Conservation (phyloP, 805 yeast genomes). For the Saccharomycopsis fibuligera region DNA sequence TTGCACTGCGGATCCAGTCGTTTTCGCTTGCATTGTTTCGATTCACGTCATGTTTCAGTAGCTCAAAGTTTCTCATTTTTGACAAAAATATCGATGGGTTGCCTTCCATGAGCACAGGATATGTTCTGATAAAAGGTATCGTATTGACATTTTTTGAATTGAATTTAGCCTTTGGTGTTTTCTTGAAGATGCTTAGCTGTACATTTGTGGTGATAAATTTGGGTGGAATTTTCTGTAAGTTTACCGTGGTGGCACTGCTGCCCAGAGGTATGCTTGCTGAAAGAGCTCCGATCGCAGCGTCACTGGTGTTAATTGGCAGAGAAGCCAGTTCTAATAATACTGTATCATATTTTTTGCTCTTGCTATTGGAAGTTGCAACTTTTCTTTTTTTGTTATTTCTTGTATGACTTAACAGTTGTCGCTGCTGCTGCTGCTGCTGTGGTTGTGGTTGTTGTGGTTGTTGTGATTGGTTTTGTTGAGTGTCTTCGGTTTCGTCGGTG, state of each 20-base stretch:
- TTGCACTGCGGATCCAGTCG: not conserved
- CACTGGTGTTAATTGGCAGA: too few species aligned
- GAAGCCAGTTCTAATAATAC: not conserved
- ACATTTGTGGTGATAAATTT: too few species aligned
- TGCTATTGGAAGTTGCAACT: not conserved
- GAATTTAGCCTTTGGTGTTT: too few species aligned
- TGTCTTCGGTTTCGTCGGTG: too few species aligned
- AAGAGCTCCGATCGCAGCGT: not conserved
- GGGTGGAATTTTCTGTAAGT: not conserved
- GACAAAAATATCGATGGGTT: not conserved
- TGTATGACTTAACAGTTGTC: not conserved
- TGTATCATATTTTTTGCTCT: not conserved
- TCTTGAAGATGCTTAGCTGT: too few species aligned
- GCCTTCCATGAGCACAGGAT: not conserved
- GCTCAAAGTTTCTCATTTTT: not conserved
- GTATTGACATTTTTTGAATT: too few species aligned
- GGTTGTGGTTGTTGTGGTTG: not conserved
- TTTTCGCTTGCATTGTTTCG: not conserved
- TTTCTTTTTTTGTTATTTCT: not conserved
- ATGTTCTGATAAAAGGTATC: not conserved
- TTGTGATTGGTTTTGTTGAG: not conserved
- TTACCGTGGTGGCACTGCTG: not conserved
- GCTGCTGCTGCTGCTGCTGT: not conserved
- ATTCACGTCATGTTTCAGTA: not conserved
- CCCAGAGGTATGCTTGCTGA: not conserved